Conservation (phyloP, 2,329 filamentous ascomycete genomes). For the Xylariaceae sp. region DNA sequence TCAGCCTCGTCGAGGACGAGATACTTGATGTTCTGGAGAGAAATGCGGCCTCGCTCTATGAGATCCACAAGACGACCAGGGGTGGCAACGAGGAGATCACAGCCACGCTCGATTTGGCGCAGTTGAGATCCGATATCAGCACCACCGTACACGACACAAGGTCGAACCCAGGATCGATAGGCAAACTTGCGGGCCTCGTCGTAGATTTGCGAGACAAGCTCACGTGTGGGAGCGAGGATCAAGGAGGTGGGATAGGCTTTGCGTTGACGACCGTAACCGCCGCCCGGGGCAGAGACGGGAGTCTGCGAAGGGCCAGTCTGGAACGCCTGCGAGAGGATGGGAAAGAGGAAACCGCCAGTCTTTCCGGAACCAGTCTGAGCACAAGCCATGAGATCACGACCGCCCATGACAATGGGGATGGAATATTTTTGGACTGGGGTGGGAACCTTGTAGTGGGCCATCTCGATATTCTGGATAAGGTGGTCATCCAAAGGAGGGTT, state of each 20-base stretch:
- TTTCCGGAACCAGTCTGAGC: conserved; percentile 99
- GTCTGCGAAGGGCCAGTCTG: conserved; percentile 74
- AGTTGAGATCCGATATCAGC: conserved; percentile 98
- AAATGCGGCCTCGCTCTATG: conserved; percentile 97
- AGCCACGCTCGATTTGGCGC: conserved; percentile 94
- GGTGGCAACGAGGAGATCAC: conserved; percentile 93
- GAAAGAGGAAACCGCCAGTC: conserved; percentile 99
- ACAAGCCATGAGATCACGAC: conserved; percentile 98
- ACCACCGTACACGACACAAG: conserved; percentile 98
- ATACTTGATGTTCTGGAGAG: conserved; percentile 98
- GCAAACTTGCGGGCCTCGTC: conserved; percentile 97
- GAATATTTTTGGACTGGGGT: conserved; percentile 99
- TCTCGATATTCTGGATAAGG: conserved; percentile 84
- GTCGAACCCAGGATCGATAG: conserved; percentile 97
- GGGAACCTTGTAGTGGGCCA: conserved; percentile 91
- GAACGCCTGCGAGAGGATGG: conserved; percentile 97
- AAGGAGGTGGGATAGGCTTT: conserved; percentile 97
- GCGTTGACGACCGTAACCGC: conserved; percentile 84
- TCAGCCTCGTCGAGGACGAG: conserved; percentile 98
- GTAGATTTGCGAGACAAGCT: conserved; percentile 97
- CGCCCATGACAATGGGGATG: conserved; percentile 96
- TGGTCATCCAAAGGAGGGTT: conserved; percentile 96
- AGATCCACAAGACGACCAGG: conserved; percentile 96
- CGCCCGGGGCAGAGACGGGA: conserved; percentile 59
- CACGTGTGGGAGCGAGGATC: conserved; percentile 93